Base-by-base conservation (phyloP, 306 rosid genomes). In the Acacia crassicarpa region DNA sequence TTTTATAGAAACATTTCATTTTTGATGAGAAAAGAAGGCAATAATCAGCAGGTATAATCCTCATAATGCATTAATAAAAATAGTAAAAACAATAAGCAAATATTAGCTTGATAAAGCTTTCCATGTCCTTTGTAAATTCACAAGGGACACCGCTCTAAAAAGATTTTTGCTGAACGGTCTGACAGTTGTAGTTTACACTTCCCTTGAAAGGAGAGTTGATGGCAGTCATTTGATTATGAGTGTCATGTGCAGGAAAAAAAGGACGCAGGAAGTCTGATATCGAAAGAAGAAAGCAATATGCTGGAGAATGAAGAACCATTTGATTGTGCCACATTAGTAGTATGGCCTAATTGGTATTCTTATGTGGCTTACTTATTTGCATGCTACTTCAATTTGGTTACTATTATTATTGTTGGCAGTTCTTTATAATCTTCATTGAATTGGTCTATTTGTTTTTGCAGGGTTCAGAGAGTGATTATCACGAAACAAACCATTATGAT, bases 291-390 rank as follows among this genome's bases (percentile, higher is more conserved):
- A 56, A 35, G 84, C 49, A 78, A 46, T 61, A 41, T 45, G 76
- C 77, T 83, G 14, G 51, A 78, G 53, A 51, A 78, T 49, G 91
- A 85, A 58, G 98, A 89, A 72, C 83, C 77, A 49, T 67, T 83
- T 12, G 98, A 95, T 77, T 3, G 74, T 62, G 94, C 97, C 32
- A 86, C 90, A 16, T 88, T 95, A 83, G 97, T 93, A 84, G 90
- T 86, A 86, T 67, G 81, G 75, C 82, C 82, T 85, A 61, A 67
- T 51, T 67, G 61, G 51, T 69, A 10, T 80, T 74, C 74, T 32
- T 35, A 56, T 62, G 82, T 75, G 25, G 53, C 54, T 67, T 70
- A 19, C 7, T 7, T 65, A 68, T 13, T 65, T 41, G 4, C 12
- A n/a, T 35, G 14, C 27, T 41, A 27, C 19, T 20, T 45, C 12